These are phyloP conservation scores for Caulochytrium protostelioides DNA, from an alignment of 371 early-diverging fungal genomes.

Conservation along the genomic window DNA sequence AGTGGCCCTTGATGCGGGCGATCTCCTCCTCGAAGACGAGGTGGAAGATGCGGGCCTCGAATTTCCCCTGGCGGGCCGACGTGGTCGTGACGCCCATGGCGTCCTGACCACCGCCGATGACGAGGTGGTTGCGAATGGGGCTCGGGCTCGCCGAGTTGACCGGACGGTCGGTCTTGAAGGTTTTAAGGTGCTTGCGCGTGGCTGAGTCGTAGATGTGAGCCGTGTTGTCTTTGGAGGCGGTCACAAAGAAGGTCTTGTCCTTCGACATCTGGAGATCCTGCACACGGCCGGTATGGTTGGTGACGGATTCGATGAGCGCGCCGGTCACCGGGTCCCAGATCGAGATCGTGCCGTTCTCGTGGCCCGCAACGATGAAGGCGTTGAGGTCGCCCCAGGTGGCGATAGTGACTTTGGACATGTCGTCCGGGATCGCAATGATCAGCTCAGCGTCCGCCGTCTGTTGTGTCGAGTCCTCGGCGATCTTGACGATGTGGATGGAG, in stretches of 20 bases:
- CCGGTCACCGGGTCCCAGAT: conserved; percentile 62
- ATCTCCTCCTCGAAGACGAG: conserved; percentile 89
- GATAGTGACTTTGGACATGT: conserved; percentile 64
- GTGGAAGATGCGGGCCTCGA: conserved; percentile 98
- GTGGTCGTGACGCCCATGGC: conserved; percentile 94
- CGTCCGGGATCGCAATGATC: conserved; percentile 36
- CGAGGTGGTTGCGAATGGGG: conserved; percentile 36
- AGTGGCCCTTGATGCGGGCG: conserved; percentile 95
- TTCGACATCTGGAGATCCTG: conserved; percentile 81
- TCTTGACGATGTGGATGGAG: conserved; percentile 54
- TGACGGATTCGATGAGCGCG: conserved; percentile 31
- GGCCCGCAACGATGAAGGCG: conserved; percentile 75
- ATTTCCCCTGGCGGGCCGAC: conserved; percentile 81
- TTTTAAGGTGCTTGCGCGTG: conserved; percentile 61
- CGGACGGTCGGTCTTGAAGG: conserved; percentile 75
- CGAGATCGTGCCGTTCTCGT: conserved; percentile 74
- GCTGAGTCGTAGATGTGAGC: conserved; percentile 74
- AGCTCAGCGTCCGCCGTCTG: conserved; percentile 54
- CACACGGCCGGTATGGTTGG: conserved; percentile 52
- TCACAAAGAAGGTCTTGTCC: conserved; percentile 89
- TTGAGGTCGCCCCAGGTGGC: conserved; percentile 80
- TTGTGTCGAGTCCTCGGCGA: conserved; percentile 38
- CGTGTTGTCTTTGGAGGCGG: conserved; percentile 87
- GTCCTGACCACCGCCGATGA: conserved; percentile 52
- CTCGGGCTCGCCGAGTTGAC: conserved; percentile 91